These are phyloP conservation scores for Colletotrichum sp. DNA, from an alignment of 2,329 filamentous ascomycete genomes.

Conservation along the genomic window DNA sequence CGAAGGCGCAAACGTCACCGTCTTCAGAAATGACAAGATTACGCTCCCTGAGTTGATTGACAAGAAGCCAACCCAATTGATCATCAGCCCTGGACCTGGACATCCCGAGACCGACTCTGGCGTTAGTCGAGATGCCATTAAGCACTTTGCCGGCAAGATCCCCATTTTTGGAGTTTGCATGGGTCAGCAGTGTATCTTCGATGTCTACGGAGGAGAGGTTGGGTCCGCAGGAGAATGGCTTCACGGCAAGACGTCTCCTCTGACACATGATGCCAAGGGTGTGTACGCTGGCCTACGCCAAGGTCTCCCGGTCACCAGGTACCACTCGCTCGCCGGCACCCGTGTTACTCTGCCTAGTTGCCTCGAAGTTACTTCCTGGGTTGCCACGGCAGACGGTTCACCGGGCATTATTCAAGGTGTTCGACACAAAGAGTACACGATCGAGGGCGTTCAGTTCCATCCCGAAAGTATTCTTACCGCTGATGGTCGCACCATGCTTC, in stretches of 20 bases:
- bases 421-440: slow-evolving; percentile 84
- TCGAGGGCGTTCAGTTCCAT: slow-evolving; percentile 98
- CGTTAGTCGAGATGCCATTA: slow-evolving; percentile 89
- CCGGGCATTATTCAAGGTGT: slow-evolving; percentile 96
- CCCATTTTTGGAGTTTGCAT: slow-evolving; percentile 98
- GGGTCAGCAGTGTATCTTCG: slow-evolving; percentile 98
- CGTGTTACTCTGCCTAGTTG: slow-evolving; percentile 84
- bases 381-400: slow-evolving; percentile 74
- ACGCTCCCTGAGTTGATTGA: slow-evolving; percentile 82
- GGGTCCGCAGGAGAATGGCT: slow-evolving; percentile 94
- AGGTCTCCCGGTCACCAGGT: slow-evolving; percentile 86
- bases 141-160: slow-evolving; percentile 91
- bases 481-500: slow-evolving; percentile 86
- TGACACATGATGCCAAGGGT: slow-evolving; percentile 90
- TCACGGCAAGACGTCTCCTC: slow-evolving; percentile 93
- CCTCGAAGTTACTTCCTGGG: slow-evolving; percentile 91
- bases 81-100: slow-evolving; percentile 93
- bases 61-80: slow-evolving; percentile 88
- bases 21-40: slow-evolving; percentile 92
- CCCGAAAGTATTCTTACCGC: slow-evolving; percentile 96
- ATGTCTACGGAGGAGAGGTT: slow-evolving; percentile 89
- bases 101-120: slow-evolving; percentile 92
- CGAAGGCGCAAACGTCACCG: slow-evolving; percentile 90
- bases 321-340: slow-evolving; percentile 94
- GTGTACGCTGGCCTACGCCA: slow-evolving; percentile 84